Percentiles rank a stretch among this genome's conserved stretches.
Evolutionary conservation across 1,284 basidiomycete species (phyloP).

Genomic region (Fistulina hepatica): DNA sequence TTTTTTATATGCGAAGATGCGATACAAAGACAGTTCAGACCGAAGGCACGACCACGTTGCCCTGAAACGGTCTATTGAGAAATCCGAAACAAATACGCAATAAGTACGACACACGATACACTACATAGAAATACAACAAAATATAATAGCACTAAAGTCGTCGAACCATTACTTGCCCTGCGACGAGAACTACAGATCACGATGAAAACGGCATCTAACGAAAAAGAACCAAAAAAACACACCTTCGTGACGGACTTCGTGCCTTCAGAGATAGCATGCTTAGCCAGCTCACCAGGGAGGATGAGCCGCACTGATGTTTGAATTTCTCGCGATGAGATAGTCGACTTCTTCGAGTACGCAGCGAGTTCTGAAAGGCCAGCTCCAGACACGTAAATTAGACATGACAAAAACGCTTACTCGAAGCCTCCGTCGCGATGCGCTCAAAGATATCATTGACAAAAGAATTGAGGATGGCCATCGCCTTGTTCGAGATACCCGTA

Average conservation of each 20-base stretch:
- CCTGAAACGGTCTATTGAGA: no score
- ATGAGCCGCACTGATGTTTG: slow-evolving; percentile 77
- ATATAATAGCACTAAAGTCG: no score
- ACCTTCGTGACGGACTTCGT: slow-evolving; percentile 8
- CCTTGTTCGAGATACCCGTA: slow-evolving; percentile 81
- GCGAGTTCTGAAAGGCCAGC: slow-evolving; percentile 47
- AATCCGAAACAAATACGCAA: no score
- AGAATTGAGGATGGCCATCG: slow-evolving; percentile 78
- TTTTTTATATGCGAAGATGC: no score
- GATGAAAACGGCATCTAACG: neutral
- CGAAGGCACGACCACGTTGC: no score
- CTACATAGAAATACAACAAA: no score
- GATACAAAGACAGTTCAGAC: no score
- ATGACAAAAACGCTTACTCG: slow-evolving; percentile 40
- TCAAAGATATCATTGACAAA: slow-evolving; percentile 80
- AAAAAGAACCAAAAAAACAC: neutral
- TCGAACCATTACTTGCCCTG: slow-evolving; percentile 3
- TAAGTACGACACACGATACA: no score
- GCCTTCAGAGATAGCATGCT: slow-evolving; percentile 60
- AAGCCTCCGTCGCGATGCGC: slow-evolving; percentile 73
- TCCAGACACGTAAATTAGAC: neutral
- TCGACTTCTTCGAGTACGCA: slow-evolving; percentile 78
- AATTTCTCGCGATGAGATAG: slow-evolving; percentile 80
- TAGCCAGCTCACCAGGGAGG: slow-evolving; percentile 66
- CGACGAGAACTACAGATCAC: neutral